phyloP scores from a whole-genome alignment of 371 early-diverging fungal species.

The Mucor ambiguus region DNA sequence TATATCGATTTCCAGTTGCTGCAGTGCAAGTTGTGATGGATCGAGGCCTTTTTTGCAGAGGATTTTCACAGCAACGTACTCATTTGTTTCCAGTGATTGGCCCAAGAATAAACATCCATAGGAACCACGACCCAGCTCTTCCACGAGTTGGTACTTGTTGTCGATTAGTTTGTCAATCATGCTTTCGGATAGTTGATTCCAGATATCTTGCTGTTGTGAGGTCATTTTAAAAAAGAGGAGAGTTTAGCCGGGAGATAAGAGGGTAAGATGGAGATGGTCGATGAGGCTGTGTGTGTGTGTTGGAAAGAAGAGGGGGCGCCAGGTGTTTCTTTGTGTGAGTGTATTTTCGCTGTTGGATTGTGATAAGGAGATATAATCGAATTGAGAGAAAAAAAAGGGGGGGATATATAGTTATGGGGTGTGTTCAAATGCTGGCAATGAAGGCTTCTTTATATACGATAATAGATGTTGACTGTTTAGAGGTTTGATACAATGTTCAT shows the following conservation, averaged over 20 bases:
- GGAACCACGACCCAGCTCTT: constrained; percentile 59
- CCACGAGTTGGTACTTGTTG: constrained; percentile 49
- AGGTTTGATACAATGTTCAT: neutral
- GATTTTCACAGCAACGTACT: constrained; percentile 69
- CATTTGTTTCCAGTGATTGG: constrained; percentile 32
- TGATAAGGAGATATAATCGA: constrained; percentile 1
- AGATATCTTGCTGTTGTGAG: constrained; percentile 8
- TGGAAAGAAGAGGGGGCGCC: neutral
- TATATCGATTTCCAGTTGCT: constrained; percentile 75
- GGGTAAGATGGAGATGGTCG: neutral
- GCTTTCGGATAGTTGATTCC: constrained; percentile 12
- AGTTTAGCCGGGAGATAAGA: neutral
- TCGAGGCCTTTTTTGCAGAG: constrained; percentile 69
- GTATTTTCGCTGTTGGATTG: neutral
- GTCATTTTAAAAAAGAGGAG: constrained; percentile 9
- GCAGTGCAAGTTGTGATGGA: constrained; percentile 58
- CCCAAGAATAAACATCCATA: constrained; percentile 63
- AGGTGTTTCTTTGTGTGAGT: neutral
- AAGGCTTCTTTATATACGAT: neutral
- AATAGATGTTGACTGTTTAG: neutral
- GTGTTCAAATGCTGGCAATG: neutral
- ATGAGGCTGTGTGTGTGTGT: neutral
- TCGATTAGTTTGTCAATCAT: constrained; percentile 45
- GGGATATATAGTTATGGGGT: neutral
- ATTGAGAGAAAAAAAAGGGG: neutral